Evolutionary conservation across 495 filamentous ascomycete species (phyloP), one percentile per base, ranked within the genome.

Genomic region (Tuber umbilicatum): DNA sequence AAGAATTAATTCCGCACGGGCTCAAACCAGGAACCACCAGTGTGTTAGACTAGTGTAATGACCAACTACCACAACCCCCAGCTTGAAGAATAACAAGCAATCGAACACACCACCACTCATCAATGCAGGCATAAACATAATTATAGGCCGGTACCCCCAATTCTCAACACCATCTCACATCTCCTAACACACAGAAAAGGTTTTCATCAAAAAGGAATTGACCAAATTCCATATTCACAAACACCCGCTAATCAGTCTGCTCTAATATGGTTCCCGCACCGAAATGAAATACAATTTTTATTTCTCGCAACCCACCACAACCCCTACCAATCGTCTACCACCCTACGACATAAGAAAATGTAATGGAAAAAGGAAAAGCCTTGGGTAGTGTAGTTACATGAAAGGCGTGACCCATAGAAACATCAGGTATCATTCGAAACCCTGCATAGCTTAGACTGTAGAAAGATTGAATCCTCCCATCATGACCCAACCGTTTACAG

Each of bases 241-340:
- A 64, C 27, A 64, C 27, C 55, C 9, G 55, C 55, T 31, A 64
- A 64, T 27, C 27, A 31, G 55, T 64, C 55, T 64, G 16, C 55
- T 31, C 55, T 64, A 64, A 31, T 23, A 64, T 16, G 12, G 55
- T 31, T 27, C 27, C 27, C n/a, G 27, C 10, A 4, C 14, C 16
- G 12, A 64, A 64, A 64, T 14, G 27, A 35, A 19, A 64, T 64
- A 64, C 55, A 64, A 64, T 64, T 64, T 64, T 64, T 64, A 64
- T 64, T 64, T 64, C 27, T 64, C 14, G 12, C 55, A 64, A 31
- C 27, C 55, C 55, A 64, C 7, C 55, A 17, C 27, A 64, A 64
- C 55, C 55, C 55, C 35, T 12, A 64, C 27, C 55, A 64, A 35
- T 27, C 55, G 14, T 64, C 55, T 64, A 35, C 55, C 27, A 6